Evolutionary conservation across 2,329 filamentous ascomycete species (phyloP), one percentile per base, ranked within the genome.

Genomic region (Claviceps pazoutovae): DNA sequence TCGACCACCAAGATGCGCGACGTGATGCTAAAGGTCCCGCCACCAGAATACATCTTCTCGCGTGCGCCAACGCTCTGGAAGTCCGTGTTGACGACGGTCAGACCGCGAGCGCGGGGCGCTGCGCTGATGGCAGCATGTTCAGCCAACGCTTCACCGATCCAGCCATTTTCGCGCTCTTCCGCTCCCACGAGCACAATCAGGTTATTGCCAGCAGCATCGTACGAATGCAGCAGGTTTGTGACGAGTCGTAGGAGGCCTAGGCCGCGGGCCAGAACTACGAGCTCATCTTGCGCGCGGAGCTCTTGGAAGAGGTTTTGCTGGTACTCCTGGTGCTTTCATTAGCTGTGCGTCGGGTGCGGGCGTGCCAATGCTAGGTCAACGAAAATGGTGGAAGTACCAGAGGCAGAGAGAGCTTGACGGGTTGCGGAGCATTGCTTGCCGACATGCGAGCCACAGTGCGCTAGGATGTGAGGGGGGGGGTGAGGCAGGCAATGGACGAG

Each of bases 231-330:
- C 41, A 98, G 79, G 65, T 97, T 98, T n/a, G 88, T 94, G 62
- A 96, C 79, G 53, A 98, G 80, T 58, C 89, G 88, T 66, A 96
- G 80, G 46, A 97, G 82, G 60, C 93, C 93, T 47, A 98, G 83
- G 59, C 93, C 93, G 50, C 88, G 86, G 43, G 91, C 93, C 51
- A 97, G 79, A 51, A 98, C 77, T 61, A 97, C 85, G 57, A 98
- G 83, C 68, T 94, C 86, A 86, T 98, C 93, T 71, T 96, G 87
- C 55, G 82, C 74, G 56, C 88, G 84, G 58, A 95, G 81, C 70
- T 93, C 86, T 66, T 86, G 88, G 73, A 97, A 97, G 61, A 97
- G 81, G 63, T 88, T 84, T 72, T 97, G 90, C 73, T 98, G 93
- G 68, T 94, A 98, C 75, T 89, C 76, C 82, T 85, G 51, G 23